A percentile compares a stretch with the other conserved stretches of the same genome.
These are phyloP conservation scores for Aspergillus versicolor DNA, from an alignment of 2,329 filamentous ascomycete genomes.

Conservation along the genomic window DNA sequence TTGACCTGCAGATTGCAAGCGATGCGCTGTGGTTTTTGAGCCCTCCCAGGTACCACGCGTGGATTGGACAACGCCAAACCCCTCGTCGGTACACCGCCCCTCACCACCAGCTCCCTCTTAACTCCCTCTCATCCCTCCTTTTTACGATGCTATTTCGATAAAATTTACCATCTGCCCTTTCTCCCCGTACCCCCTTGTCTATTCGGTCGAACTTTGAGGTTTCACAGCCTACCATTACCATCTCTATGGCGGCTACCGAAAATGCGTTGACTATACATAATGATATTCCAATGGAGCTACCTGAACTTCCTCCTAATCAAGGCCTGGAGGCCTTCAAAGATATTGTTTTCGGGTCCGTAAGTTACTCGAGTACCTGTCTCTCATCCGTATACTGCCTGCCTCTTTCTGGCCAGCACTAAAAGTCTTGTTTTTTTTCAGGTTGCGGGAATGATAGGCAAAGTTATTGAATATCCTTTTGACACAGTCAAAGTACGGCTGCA, in stretches of 20 bases:
- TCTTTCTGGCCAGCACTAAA: neutral
- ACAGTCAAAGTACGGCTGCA: conserved; percentile 97
- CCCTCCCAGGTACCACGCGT: conserved; percentile 14
- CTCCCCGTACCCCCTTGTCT: conserved; percentile 1
- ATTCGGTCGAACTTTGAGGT: conserved; percentile 3
- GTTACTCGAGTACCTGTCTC: conserved; percentile 30
- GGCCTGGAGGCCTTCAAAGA: conserved; percentile 76
- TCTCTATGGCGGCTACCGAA: conserved; percentile 39
- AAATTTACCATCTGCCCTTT: conserved; percentile 28
- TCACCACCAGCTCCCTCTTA: conserved; percentile 9
- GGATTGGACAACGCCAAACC: conserved; percentile 20
- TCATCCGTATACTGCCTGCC: neutral
- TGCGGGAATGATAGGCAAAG: conserved; percentile 87
- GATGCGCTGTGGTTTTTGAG: conserved; percentile 19
- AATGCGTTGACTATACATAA: conserved; percentile 38
- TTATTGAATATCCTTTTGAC: conserved; percentile 98
- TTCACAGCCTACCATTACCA: conserved; percentile 10
- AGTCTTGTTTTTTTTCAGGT: conserved; percentile 50
- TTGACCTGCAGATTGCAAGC: conserved; percentile 21
- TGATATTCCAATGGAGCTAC: conserved; percentile 42
- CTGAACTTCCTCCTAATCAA: conserved; percentile 45
- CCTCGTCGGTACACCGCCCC: conserved; percentile 25
- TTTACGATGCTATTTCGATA: conserved; percentile 19
- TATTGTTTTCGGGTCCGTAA: conserved; percentile 80
- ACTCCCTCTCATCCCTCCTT: conserved; percentile 11